Percentiles rank a stretch among this genome's conserved stretches.
Evolutionary conservation across 495 filamentous ascomycete genomes (phyloP).

Genomic region (Xylaria longipes): DNA sequence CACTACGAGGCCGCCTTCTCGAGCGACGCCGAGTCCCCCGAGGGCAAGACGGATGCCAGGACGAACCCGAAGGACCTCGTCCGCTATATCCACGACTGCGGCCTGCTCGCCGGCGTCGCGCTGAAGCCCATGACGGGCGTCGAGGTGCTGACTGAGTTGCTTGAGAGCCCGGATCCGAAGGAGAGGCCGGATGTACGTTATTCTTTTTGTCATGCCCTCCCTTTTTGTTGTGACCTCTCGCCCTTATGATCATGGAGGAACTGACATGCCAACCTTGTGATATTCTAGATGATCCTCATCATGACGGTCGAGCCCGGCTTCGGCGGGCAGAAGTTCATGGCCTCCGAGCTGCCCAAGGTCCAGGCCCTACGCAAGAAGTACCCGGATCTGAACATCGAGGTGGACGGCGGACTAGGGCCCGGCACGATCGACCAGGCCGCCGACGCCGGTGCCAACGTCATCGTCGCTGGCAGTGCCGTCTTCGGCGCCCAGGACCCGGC

Average conservation of each 20-base stretch:
- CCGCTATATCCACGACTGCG: slow-evolving; percentile 83
- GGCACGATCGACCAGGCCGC: slow-evolving; percentile 94
- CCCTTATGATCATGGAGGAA: neutral
- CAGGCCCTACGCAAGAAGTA: slow-evolving; percentile 80
- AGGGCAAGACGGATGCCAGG: slow-evolving; percentile 64
- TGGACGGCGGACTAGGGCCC: slow-evolving; percentile 88
- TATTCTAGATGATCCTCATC: slow-evolving; percentile 87
- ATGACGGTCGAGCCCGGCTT: slow-evolving; percentile 99
- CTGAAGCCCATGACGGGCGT: slow-evolving; percentile 93
- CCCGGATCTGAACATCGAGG: slow-evolving; percentile 93
- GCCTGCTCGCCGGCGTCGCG: slow-evolving; percentile 91
- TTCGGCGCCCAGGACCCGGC: slow-evolving; percentile 89
- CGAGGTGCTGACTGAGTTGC: slow-evolving; percentile 87
- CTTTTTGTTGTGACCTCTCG: neutral
- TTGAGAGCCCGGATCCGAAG: slow-evolving; percentile 70
- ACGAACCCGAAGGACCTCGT: slow-evolving; percentile 88
- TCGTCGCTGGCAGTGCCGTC: slow-evolving; percentile 95
- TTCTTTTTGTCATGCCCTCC: neutral
- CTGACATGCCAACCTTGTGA: neutral
- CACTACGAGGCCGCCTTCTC: slow-evolving; percentile 98
- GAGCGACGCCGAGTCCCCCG: slow-evolving; percentile 80
- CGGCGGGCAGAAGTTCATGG: slow-evolving; percentile 98
- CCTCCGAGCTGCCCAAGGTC: slow-evolving; percentile 92
- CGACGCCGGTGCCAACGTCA: slow-evolving; percentile 95
- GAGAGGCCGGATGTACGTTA: slow-evolving; percentile 88